Conservation (phyloP, 352 stramenopile genomes). For the Pythium aristosporum region DNA sequence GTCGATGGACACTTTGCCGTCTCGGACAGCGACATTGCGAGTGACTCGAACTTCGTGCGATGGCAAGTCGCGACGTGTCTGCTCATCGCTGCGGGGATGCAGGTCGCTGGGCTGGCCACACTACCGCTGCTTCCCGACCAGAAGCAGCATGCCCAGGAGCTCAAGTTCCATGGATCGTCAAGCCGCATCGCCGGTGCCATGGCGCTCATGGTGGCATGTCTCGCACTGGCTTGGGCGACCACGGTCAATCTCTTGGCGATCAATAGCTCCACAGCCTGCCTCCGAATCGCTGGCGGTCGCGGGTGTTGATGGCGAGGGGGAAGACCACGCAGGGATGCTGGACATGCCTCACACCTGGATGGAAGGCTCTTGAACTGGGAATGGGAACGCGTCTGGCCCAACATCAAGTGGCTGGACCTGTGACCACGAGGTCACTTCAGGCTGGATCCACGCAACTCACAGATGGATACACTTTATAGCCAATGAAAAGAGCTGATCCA, state of each 20-base stretch:
- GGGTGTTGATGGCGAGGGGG: constrained; percentile 33
- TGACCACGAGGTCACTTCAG: neutral
- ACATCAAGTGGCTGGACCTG: neutral
- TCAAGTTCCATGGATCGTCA: constrained; percentile 52
- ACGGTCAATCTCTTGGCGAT: constrained; percentile 63
- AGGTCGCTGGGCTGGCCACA: constrained; percentile 45
- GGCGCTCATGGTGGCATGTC: constrained; percentile 37
- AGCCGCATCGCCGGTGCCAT: constrained; percentile 41
- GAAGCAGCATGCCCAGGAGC: constrained; percentile 56
- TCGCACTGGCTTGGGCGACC: constrained; percentile 49
- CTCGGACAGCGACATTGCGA: constrained; percentile 53
- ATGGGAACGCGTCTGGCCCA: neutral
- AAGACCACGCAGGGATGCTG: neutral
- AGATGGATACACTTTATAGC: constrained; percentile 21
- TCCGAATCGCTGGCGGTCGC: constrained; percentile 56
- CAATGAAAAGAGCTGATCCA: constrained; percentile 13
- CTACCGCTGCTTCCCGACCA: constrained; percentile 60
- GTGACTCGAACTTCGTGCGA: constrained; percentile 56
- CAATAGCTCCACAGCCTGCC: constrained; percentile 57
- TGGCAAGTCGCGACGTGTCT: constrained; percentile 59
- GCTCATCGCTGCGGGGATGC: constrained; percentile 45
- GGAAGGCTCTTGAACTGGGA: neutral
- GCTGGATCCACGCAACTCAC: constrained; percentile 7
- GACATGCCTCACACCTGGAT: too few relatives aligned
- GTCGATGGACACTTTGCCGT: constrained; percentile 61